Conservation (phyloP, 768 basidiomycete genomes). For the Leccinum uliginosum region DNA sequence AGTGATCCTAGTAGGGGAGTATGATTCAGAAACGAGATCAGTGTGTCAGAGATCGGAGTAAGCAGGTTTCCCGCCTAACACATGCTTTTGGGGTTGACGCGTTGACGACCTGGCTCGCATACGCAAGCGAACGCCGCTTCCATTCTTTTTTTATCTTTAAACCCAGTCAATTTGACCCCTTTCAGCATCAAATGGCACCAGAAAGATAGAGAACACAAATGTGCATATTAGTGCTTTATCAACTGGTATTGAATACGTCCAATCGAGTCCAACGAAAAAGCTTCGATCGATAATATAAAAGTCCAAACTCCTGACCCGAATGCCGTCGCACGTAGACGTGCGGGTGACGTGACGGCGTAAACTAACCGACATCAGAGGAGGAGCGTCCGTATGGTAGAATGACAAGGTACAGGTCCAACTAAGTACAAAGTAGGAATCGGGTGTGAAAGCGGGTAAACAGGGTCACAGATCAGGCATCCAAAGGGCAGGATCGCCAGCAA, state of each 20-base stretch:
- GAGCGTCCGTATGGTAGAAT: background rate
- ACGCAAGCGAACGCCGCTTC: background rate
- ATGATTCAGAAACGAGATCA: too few species aligned
- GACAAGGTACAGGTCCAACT: conserved; percentile 20
- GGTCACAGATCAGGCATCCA: conserved; percentile 7
- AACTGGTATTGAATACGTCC: background rate
- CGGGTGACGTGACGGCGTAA: background rate
- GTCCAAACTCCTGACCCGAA: background rate
- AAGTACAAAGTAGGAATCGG: conserved; percentile 12
- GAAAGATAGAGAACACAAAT: background rate
- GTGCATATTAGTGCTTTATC: background rate
- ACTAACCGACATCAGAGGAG: background rate
- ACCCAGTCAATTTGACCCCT: background rate
- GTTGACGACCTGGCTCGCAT: background rate
- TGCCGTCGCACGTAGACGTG: background rate
- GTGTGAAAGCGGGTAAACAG: background rate
- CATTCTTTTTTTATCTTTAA: background rate
- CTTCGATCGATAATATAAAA: background rate
- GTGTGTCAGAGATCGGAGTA: too few species aligned
- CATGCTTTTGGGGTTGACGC: background rate
- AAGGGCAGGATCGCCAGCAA: background rate
- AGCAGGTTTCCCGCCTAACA: too few species aligned
- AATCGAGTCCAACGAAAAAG: background rate
- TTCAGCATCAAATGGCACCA: background rate
- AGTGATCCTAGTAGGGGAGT: too few species aligned